Evolutionary conservation across 495 filamentous ascomycete species (phyloP).

Genomic region (Cudoniella acicularis): DNA sequence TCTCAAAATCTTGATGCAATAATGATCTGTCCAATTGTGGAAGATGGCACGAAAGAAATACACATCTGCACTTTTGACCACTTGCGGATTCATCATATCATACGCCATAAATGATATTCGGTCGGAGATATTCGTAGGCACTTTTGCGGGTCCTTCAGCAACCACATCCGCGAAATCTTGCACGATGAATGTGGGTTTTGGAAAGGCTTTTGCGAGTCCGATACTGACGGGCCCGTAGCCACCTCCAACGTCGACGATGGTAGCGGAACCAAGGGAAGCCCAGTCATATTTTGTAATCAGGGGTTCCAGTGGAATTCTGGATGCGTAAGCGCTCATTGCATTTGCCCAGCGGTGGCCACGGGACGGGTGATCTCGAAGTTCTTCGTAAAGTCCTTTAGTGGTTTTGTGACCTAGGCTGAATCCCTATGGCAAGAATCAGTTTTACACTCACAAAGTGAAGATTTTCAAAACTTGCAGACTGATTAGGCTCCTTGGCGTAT

Average conservation of each 20-base stretch:
- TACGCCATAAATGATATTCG: conserved; percentile 43
- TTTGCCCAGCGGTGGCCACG: not conserved
- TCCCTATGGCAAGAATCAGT: not conserved
- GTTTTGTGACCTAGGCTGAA: not conserved
- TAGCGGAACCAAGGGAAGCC: not conserved
- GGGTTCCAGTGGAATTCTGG: not conserved
- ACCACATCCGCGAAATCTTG: conserved; percentile 45
- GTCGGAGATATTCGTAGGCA: conserved; percentile 8
- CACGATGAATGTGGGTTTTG: conserved; percentile 46
- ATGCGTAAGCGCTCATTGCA: not conserved
- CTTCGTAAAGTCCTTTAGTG: not conserved
- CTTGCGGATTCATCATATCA: conserved; percentile 52
- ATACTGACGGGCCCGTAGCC: conserved; percentile 46
- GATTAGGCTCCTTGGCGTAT: too few relatives aligned
- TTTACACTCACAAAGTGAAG: too few relatives aligned
- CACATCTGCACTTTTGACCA: conserved; percentile 46
- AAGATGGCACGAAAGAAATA: conserved; percentile 49
- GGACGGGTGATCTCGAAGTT: not conserved
- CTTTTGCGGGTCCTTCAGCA: conserved; percentile 31
- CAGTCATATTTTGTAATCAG: conserved; percentile 4
- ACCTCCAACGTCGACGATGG: conserved; percentile 38
- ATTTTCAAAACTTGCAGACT: too few relatives aligned
- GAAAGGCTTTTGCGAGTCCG: conserved; percentile 40
- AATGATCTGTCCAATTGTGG: conserved; percentile 52
- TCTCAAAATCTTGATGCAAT: conserved; percentile 1